Evolutionary conservation across 73 alveolate species (phyloP).

Genomic region (Tetrahymena elliotti): DNA sequence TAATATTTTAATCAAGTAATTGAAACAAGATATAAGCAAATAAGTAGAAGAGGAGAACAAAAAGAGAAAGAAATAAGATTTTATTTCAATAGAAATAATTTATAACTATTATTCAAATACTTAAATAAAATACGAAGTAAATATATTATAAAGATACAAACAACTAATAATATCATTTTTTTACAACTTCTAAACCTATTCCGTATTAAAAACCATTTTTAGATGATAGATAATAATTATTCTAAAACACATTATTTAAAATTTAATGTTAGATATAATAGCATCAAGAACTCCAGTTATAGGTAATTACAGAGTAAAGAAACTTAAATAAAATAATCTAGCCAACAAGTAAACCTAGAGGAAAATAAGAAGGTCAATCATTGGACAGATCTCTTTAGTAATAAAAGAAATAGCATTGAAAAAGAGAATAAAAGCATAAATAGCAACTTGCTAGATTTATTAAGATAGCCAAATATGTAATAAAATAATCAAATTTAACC

Average conservation of each 20-base stretch:
- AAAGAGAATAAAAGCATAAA: neutral
- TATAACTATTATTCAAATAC: neutral
- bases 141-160: no score
- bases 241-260: neutral
- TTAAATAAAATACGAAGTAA: neutral
- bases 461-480: neutral
- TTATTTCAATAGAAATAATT: neutral
- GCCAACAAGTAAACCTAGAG: neutral
- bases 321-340: neutral
- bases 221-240: neutral
- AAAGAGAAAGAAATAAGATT: neutral
- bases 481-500: neutral
- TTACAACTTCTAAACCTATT: no score
- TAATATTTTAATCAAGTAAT: neutral
- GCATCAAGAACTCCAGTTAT: neutral
- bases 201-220: neutral
- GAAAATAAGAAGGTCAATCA: neutral
- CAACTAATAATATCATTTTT: neutral
- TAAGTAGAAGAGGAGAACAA: neutral
- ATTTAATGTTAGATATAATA: neutral
- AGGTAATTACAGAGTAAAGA: neutral
- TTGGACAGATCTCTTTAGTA: neutral
- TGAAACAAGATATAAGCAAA: neutral
- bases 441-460: neutral
- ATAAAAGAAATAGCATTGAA: neutral